Evolutionary conservation across 2,329 filamentous ascomycete genomes (phyloP).

Genomic region (Fusarium protoensiforme): DNA sequence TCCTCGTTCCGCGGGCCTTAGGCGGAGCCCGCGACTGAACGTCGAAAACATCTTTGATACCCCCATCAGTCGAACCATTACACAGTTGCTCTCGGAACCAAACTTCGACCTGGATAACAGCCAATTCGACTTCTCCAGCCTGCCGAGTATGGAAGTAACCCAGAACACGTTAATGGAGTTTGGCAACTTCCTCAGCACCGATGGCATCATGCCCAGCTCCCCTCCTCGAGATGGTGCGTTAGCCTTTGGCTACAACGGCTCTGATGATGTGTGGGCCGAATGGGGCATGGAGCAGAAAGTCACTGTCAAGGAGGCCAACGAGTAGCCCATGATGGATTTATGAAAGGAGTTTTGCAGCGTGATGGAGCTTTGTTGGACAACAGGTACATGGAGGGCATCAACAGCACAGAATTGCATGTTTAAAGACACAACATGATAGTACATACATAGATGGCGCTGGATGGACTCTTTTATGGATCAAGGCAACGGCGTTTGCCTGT

Average conservation of each 20-base stretch:
- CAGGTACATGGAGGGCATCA: slow-evolving; percentile 27
- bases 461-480: not conserved
- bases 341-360: slow-evolving; percentile 15
- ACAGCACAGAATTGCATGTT: slow-evolving; percentile 19
- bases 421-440: slow-evolving; percentile 10
- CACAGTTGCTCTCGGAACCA: slow-evolving; percentile 70
- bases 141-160: slow-evolving; percentile 54
- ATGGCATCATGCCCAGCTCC: slow-evolving; percentile 60
- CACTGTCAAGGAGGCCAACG: slow-evolving; percentile 24
- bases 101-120: slow-evolving; percentile 56
- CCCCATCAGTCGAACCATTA: slow-evolving; percentile 72
- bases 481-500: slow-evolving; percentile 20
- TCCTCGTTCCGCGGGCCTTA: slow-evolving; percentile 49
- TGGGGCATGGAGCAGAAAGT: slow-evolving; percentile 42
- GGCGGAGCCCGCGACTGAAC: slow-evolving; percentile 57
- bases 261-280: slow-evolving; percentile 43
- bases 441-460: slow-evolving; percentile 31
- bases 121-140: slow-evolving; percentile 56
- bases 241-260: slow-evolving; percentile 46
- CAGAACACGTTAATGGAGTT: slow-evolving; percentile 57
- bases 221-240: slow-evolving; percentile 50
- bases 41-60: slow-evolving; percentile 59
- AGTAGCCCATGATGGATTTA: slow-evolving; percentile 20
- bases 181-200: slow-evolving; percentile 59
- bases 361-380: slow-evolving; percentile 31